Evolutionary conservation across 345 rosid species (phyloP).

Genomic region (Aegle marmelos): DNA sequence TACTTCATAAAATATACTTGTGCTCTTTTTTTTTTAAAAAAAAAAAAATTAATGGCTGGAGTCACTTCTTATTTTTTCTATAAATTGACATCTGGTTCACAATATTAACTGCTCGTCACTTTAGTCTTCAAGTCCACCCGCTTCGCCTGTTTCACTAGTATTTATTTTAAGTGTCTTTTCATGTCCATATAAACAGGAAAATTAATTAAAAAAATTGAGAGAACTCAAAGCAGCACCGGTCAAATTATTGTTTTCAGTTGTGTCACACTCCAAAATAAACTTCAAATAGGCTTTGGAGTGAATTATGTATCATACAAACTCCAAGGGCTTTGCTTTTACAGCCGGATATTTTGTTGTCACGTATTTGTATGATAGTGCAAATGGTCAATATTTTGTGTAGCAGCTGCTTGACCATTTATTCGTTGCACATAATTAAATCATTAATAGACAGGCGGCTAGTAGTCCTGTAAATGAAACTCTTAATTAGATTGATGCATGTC

Average conservation of each 20-base stretch:
- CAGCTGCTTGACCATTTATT: not conserved
- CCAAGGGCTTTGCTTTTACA: not conserved
- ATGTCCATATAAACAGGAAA: not conserved
- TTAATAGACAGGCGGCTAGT: not conserved
- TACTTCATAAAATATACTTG: not conserved
- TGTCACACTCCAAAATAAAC: not conserved
- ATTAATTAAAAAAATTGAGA: not conserved
- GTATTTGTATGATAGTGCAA: conserved; percentile 1
- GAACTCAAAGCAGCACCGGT: not conserved
- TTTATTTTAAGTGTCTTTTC: not conserved
- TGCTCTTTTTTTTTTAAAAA: not conserved
- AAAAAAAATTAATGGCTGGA: not conserved
- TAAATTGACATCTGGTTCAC: not conserved
- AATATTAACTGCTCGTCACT: not conserved
- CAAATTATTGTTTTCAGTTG: not conserved
- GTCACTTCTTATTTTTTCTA: not conserved
- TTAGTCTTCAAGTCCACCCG: not conserved
- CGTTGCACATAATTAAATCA: not conserved
- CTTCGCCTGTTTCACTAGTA: not conserved
- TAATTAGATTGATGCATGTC: not conserved
- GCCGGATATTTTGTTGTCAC: not conserved
- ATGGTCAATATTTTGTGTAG: not conserved
- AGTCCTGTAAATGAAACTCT: not conserved
- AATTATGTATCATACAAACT: not conserved
- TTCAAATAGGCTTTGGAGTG: not conserved